Conservation (phyloP, 2,329 filamentous ascomycete species). For the Capronia epimyces region DNA sequence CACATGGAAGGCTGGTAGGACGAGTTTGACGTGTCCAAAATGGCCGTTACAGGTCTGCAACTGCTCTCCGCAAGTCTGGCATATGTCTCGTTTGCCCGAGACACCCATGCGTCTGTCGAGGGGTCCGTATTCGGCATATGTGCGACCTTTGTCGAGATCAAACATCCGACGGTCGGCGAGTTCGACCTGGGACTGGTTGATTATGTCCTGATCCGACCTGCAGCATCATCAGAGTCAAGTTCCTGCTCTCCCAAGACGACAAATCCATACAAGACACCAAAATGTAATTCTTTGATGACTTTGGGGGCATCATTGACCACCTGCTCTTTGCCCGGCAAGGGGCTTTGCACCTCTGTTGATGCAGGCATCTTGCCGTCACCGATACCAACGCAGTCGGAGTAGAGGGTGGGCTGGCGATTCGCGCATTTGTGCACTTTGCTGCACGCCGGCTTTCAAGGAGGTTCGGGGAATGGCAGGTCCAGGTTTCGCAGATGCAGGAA, state of each 20-base stretch:
- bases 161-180: slow-evolving; percentile 92
- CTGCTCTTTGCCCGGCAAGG: slow-evolving; percentile 62
- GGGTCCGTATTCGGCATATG: slow-evolving; percentile 73
- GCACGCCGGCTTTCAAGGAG: slow-evolving; percentile 1
- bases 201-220: slow-evolving; percentile 86
- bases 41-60: slow-evolving; percentile 87
- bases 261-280: slow-evolving; percentile 71
- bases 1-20: slow-evolving; percentile 89
- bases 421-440: slow-evolving; percentile 7
- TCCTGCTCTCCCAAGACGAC: not conserved
- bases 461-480: not conserved
- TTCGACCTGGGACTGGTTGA: slow-evolving; percentile 90
- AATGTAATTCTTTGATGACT: slow-evolving; percentile 87
- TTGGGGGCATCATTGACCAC: slow-evolving; percentile 83
- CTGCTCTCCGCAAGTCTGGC: slow-evolving; percentile 75
- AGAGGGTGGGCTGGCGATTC: not conserved
- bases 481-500: not conserved
- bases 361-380: slow-evolving; percentile 18
- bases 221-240: slow-evolving; percentile 7
- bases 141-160: slow-evolving; percentile 74
- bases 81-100: slow-evolving; percentile 73
- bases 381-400: not conserved
- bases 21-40: slow-evolving; percentile 87
- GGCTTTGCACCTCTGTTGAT: slow-evolving; percentile 13
- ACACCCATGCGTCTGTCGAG: slow-evolving; percentile 84